These are phyloP conservation scores for Candolleomyces aberdarensis DNA, from an alignment of 768 basidiomycete genomes.

Conservation along the genomic window DNA sequence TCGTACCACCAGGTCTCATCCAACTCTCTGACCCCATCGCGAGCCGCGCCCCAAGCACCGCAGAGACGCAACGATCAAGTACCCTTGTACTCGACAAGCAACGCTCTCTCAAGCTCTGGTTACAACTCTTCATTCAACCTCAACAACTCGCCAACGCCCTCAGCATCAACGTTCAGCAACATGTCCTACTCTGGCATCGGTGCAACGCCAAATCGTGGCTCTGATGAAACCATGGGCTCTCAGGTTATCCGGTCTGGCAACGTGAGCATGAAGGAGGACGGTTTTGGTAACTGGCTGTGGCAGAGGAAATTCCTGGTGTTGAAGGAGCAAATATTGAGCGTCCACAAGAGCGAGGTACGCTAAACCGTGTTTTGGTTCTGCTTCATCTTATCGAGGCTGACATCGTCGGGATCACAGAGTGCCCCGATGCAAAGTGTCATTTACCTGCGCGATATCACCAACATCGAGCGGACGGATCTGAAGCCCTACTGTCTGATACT, in stretches of 20 bases:
- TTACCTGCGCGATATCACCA: constrained; percentile 71
- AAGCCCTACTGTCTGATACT: constrained; percentile 93
- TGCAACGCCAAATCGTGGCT: constrained; percentile 63
- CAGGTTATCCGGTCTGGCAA: constrained; percentile 66
- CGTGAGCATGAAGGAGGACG: constrained; percentile 91
- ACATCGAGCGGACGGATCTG: constrained; percentile 88
- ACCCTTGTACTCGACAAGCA: constrained; percentile 33
- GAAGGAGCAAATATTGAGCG: constrained; percentile 70
- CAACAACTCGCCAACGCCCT: constrained; percentile 41
- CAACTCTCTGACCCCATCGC: constrained; percentile 68
- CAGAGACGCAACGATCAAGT: constrained; percentile 42
- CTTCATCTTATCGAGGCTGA: neutral
- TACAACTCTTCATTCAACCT: constrained; percentile 61
- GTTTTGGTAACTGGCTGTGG: constrained; percentile 90
- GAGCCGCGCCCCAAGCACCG: constrained; percentile 76
- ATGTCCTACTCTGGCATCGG: constrained; percentile 77
- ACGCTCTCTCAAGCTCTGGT: constrained; percentile 48
- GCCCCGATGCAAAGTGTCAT: constrained; percentile 60
- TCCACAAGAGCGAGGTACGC: constrained; percentile 92
- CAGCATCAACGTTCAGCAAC: constrained; percentile 57
- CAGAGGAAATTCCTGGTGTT: constrained; percentile 87
- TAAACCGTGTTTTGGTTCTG: neutral
- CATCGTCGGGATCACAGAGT: constrained; percentile 31
- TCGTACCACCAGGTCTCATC: constrained; percentile 38
- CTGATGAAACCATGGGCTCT: constrained; percentile 30